phyloP scores from a whole-genome alignment of 805 yeast species.

The Candida sithepensis region DNA sequence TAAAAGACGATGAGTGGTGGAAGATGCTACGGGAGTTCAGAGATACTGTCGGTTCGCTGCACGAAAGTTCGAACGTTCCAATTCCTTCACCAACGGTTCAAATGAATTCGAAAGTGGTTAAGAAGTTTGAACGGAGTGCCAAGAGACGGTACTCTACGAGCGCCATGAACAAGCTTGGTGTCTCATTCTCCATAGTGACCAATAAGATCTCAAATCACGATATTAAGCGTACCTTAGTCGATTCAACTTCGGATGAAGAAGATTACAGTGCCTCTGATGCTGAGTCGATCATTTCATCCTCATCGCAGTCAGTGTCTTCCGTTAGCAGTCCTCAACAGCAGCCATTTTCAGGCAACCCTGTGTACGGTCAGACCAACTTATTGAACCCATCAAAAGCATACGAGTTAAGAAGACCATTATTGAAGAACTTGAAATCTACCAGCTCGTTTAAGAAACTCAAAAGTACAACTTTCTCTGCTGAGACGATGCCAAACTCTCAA shows the following conservation, averaged over 20 bases:
- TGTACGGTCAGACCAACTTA: neutral
- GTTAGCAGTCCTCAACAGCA: neutral
- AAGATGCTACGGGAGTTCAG: constrained; percentile 60
- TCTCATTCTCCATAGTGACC: constrained; percentile 75
- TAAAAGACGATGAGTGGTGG: constrained; percentile 87
- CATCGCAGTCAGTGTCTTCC: constrained; percentile 9
- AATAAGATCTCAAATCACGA: constrained; percentile 41
- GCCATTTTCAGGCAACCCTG: neutral
- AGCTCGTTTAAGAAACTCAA: constrained; percentile 17
- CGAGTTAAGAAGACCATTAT: constrained; percentile 20
- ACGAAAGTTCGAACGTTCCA: constrained; percentile 3
- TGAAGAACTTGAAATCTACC: constrained; percentile 19
- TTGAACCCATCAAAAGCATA: constrained; percentile 13
- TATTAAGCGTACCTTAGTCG: constrained; percentile 21
- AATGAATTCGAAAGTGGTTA: constrained; percentile 22
- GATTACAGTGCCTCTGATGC: constrained; percentile 20
- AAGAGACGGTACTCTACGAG: constrained; percentile 52
- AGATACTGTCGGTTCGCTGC: constrained; percentile 3
- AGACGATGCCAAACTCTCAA: constrained; percentile 65
- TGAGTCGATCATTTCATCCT: constrained; percentile 22
- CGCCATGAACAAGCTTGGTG: constrained; percentile 70
- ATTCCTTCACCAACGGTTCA: constrained; percentile 12
- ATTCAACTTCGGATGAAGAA: constrained; percentile 26
- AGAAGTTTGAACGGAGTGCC: constrained; percentile 27
- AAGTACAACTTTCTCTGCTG: constrained; percentile 47